phyloP scores from a whole-genome alignment of 2,329 filamentous ascomycete genomes.

The Purpureocillium takamizusanense region DNA sequence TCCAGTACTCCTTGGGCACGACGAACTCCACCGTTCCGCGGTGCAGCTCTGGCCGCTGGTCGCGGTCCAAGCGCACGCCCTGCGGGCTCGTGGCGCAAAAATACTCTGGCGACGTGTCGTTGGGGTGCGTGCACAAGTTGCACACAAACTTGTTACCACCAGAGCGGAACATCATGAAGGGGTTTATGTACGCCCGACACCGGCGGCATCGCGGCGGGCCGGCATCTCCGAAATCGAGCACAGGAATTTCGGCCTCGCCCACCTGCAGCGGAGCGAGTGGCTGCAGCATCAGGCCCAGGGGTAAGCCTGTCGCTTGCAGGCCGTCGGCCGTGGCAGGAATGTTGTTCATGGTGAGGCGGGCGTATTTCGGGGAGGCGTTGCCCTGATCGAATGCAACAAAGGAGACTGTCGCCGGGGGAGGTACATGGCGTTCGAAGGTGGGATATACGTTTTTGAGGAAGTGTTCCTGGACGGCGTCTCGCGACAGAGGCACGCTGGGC shows the following conservation, averaged over 20 bases:
- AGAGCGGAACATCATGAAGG: constrained; percentile 94
- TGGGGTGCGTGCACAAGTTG: constrained; percentile 96
- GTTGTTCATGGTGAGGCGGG: constrained; percentile 84
- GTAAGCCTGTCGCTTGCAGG: constrained; percentile 69
- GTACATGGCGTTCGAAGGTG: constrained; percentile 89
- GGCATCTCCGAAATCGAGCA: constrained; percentile 86
- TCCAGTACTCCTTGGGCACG: constrained; percentile 98
- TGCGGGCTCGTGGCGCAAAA: constrained; percentile 85
- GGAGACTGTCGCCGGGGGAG: constrained; percentile 78
- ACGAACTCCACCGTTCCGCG: constrained; percentile 92
- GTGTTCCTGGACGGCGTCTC: constrained; percentile 74
- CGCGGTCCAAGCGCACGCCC: constrained; percentile 77
- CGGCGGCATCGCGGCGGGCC: constrained; percentile 87
- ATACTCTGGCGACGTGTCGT: constrained; percentile 87
- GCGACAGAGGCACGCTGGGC: constrained; percentile 77
- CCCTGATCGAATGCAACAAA: constrained; percentile 95
- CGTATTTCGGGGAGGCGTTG: constrained; percentile 91
- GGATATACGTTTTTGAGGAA: constrained; percentile 86
- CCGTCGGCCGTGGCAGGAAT: constrained; percentile 79
- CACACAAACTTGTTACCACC: constrained; percentile 96
- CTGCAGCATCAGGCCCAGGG: constrained; percentile 81
- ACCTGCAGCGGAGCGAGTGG: constrained; percentile 75
- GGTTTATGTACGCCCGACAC: constrained; percentile 95
- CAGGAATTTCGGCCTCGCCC: constrained; percentile 79
- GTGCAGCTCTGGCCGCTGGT: constrained; percentile 81